Evolutionary conservation across 495 filamentous ascomycete genomes (phyloP), one percentile per base, ranked within the genome.

Genomic region (Penicillium desertorum): DNA sequence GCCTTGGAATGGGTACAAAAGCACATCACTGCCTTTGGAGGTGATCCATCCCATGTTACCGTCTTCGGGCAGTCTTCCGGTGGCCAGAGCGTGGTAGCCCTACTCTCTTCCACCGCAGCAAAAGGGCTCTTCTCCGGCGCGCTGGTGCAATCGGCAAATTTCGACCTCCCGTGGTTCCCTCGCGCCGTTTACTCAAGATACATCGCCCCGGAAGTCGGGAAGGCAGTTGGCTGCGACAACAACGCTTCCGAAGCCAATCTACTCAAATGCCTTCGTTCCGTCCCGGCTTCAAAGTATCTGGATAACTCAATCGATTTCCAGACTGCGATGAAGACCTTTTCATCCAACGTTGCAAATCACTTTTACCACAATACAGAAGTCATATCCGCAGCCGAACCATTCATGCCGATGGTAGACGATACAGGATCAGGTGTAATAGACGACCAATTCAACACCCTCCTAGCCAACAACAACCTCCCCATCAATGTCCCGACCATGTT

Each of bases 21-120:
- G 45, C 71, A 83, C 59, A 81, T 83, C 53, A 60, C 63, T 25
- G 67, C 79, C 6, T 75, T 83, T 34, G 80, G 79, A 14, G 81
- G 81, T 7, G 76, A 82, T 61, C 75, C 76, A 12, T 60, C 62
- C 17, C 69, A 72, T 2, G 75, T 82, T 22, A 83, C 77, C 4
- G 72, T 80, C 29, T 79, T 79, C 58, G 81, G 80, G 3, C 73
- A 79, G 46, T 81, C 77, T 14, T 82, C 83, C 8, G 81, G 84
- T n/a, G 84, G 73, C 20, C 81, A 82, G 25, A 76, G 72, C 32
- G 78, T 82, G 0, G 70, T 83, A 10, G 81, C 78, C 16, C 65
- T 83, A 65, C 69, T 79, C 4, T 77, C 79, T 34, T 71, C 69
- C 0, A 55, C 56, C 6, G 62, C 61, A 11, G 71, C 69, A 1